Conservation (phyloP, 148 eudicot species). For the Rhododendron simsii region DNA sequence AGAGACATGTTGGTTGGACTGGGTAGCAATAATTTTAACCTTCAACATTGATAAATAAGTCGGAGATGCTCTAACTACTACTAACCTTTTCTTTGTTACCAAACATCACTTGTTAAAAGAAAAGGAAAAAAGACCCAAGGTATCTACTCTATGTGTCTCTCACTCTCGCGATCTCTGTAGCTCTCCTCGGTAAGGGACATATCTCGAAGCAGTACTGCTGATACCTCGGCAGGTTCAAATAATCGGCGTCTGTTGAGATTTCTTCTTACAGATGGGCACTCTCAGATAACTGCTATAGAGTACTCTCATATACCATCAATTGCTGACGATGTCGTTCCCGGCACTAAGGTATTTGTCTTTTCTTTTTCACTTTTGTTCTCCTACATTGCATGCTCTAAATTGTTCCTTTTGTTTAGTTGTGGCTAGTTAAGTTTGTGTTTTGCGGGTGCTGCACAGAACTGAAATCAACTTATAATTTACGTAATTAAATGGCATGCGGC, state of each 20-base stretch:
- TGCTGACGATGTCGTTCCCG: slow-evolving; percentile 68
- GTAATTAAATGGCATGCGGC: not conserved
- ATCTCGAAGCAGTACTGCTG: slow-evolving; percentile 53
- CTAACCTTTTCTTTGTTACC: not conserved
- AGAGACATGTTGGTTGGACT: not conserved
- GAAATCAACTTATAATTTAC: not conserved
- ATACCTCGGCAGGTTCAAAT: slow-evolving; percentile 40
- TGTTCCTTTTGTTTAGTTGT: not conserved
- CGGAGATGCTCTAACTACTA: not conserved
- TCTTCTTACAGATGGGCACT: slow-evolving; percentile 72
- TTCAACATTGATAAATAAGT: not conserved
- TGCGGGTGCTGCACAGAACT: not conserved
- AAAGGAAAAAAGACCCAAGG: not conserved
- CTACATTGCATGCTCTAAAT: not conserved
- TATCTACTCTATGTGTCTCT: not conserved
- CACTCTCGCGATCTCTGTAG: slow-evolving; percentile 25
- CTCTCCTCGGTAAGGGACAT: slow-evolving; percentile 70
- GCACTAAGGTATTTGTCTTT: slow-evolving; percentile 64
- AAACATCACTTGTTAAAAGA: not conserved
- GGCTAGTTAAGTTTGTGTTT: not conserved
- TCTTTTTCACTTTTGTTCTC: not conserved
- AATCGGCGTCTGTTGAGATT: slow-evolving; percentile 60
- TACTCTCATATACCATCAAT: slow-evolving; percentile 58
- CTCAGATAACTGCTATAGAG: slow-evolving; percentile 80
- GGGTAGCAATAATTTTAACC: not conserved